phyloP scores from a whole-genome alignment of 75 land plant genomes.

The Cupressus sempervirens region DNA sequence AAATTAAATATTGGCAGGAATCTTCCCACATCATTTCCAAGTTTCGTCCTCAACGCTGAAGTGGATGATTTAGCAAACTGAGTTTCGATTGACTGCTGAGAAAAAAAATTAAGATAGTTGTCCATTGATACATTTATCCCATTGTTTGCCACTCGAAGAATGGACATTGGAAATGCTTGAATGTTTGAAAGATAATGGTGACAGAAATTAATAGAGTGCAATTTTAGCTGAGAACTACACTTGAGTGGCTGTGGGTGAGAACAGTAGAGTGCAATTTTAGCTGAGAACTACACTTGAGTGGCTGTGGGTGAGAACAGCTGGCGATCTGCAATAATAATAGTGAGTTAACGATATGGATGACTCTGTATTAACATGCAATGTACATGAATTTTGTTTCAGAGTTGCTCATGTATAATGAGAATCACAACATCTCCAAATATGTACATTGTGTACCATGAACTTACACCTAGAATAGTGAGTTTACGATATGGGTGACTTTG shows the following conservation, averaged over 20 bases:
- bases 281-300: not conserved
- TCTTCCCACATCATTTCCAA: slow-evolving; percentile 43
- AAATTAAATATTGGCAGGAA: slow-evolving; percentile 28
- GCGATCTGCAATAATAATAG: not conserved
- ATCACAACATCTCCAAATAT: too few relatives aligned
- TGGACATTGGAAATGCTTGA: not conserved
- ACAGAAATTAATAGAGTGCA: not conserved
- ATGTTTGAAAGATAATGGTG: not conserved
- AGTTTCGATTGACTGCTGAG: not conserved
- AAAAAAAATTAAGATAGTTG: not conserved
- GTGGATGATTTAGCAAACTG: slow-evolving; percentile 28
- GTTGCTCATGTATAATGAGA: not conserved
- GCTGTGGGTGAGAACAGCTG: not conserved
- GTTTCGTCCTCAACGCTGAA: slow-evolving; percentile 51
- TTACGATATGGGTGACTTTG: not conserved
- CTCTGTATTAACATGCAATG: not conserved
- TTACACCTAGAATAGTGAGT: not conserved
- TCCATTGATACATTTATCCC: not conserved
- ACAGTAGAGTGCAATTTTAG: not conserved
- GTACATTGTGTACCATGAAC: too few relatives aligned
- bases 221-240: not conserved
- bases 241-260: not conserved
- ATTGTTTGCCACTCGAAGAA: not conserved
- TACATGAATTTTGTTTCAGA: not conserved
- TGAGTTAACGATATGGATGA: not conserved